Conservation (phyloP, 768 basidiomycete genomes). For the Russula ochroleuca region DNA sequence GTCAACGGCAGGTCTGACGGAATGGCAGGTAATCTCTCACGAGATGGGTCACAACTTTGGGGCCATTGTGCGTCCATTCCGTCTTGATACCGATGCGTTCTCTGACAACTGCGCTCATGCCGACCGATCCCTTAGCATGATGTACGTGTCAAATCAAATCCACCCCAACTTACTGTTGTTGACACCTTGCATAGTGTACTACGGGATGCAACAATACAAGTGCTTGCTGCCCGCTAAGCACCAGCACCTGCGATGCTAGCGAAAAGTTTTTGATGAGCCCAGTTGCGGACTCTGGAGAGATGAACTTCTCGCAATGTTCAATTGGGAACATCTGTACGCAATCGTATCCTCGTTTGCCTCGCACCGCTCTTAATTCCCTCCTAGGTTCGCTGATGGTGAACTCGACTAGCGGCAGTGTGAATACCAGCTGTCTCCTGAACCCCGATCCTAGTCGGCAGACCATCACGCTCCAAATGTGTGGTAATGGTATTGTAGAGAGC, state of each 20-base stretch:
- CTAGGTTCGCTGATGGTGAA: conserved; percentile 62
- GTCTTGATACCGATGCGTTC: conserved; percentile 23
- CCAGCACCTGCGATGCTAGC: conserved; percentile 57
- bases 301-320: conserved; percentile 70
- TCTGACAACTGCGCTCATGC: conserved; percentile 23
- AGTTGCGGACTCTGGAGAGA: conserved; percentile 58
- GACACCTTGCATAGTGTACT: conserved; percentile 47
- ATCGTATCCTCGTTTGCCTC: conserved; percentile 6
- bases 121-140: conserved; percentile 44
- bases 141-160: conserved; percentile 35
- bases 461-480: conserved; percentile 69
- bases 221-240: conserved; percentile 65
- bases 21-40: conserved; percentile 81
- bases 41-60: conserved; percentile 89
- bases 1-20: conserved; percentile 67
- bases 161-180: conserved; percentile 7
- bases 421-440: conserved; percentile 60
- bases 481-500: conserved; percentile 75
- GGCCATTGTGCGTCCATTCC: conserved; percentile 59
- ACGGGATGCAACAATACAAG: conserved; percentile 49
- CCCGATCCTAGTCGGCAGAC: conserved; percentile 46
- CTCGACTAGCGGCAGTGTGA: conserved; percentile 40
- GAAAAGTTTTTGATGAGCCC: conserved; percentile 82
- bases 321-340: conserved; percentile 79
- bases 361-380: conserved; percentile 1